Evolutionary conservation across 805 yeast species (phyloP).

Genomic region (Yarrowia hollandica): DNA sequence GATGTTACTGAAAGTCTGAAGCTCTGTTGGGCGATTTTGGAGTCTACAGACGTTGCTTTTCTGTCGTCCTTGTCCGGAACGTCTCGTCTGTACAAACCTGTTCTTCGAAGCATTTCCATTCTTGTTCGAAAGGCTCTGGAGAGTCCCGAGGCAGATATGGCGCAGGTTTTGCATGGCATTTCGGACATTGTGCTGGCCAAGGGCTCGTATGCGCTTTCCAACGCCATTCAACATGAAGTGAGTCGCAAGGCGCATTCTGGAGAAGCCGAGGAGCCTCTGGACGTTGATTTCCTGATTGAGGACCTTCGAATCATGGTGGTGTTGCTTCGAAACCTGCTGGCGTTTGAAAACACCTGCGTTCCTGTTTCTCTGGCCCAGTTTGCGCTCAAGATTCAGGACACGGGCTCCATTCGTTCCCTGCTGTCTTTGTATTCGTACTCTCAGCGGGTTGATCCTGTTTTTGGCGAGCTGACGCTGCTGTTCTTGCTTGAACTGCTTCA

Average conservation of each 20-base stretch:
- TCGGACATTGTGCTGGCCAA: constrained; percentile 64
- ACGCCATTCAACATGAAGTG: constrained; percentile 61
- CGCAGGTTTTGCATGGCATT: constrained; percentile 42
- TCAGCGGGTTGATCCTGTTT: constrained; percentile 62
- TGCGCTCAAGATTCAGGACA: constrained; percentile 53
- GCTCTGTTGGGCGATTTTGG: constrained; percentile 20
- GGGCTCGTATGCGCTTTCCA: constrained; percentile 61
- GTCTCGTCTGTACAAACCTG: constrained; percentile 22
- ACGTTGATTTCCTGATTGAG: constrained; percentile 48
- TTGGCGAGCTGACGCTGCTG: constrained; percentile 70
- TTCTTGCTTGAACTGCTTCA: constrained; percentile 69
- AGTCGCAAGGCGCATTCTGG: not conserved
- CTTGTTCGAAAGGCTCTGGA: constrained; percentile 7
- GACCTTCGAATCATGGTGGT: constrained; percentile 65
- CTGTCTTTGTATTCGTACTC: constrained; percentile 68
- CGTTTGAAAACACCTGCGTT: constrained; percentile 34
- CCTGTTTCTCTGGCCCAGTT: constrained; percentile 43
- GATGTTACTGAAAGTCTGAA: constrained; percentile 9
- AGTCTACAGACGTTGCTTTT: constrained; percentile 10
- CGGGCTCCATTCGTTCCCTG: constrained; percentile 62
- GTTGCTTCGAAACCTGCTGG: constrained; percentile 59
- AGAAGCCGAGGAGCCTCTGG: not conserved
- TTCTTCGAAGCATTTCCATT: constrained; percentile 8
- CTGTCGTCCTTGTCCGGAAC: constrained; percentile 31
- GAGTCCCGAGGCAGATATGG: constrained; percentile 32